phyloP scores from a whole-genome alignment of 2,329 filamentous ascomycete genomes.

The Hymenoscyphus fructigenus region DNA sequence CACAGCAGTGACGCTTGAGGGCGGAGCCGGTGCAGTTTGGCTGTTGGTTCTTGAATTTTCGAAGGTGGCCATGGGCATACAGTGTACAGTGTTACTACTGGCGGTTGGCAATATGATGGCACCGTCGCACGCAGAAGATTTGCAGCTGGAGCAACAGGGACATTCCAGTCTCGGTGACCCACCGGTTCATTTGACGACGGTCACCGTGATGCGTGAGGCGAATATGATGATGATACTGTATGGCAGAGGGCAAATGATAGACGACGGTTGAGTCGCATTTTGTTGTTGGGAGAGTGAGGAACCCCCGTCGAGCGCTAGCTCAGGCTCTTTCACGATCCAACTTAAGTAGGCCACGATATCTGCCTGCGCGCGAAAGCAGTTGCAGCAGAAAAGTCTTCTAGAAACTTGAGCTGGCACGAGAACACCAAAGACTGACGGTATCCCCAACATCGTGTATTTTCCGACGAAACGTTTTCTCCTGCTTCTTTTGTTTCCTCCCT shows the following conservation, averaged over 20 bases:
- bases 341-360: slow-evolving; percentile 19
- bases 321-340: neutral
- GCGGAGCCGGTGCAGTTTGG: neutral
- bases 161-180: neutral
- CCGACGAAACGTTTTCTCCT: neutral
- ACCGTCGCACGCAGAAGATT: slow-evolving; percentile 6
- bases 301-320: neutral
- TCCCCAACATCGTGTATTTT: neutral
- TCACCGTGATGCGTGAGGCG: neutral
- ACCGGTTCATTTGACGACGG: slow-evolving; percentile 1
- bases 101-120: slow-evolving; percentile 3
- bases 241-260: neutral
- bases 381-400: neutral
- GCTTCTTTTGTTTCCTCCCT: neutral
- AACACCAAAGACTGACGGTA: neutral
- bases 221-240: neutral
- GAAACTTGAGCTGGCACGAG: neutral
- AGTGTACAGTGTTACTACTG: neutral
- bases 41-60: neutral
- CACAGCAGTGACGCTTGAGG: neutral
- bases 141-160: slow-evolving; percentile 1
- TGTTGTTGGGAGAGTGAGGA: slow-evolving; percentile 15
- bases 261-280: neutral
- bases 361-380: neutral
- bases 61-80: neutral